Evolutionary conservation across 495 filamentous ascomycete genomes (phyloP), one percentile per base, ranked within the genome.

Genomic region (Penicillium steckii): DNA sequence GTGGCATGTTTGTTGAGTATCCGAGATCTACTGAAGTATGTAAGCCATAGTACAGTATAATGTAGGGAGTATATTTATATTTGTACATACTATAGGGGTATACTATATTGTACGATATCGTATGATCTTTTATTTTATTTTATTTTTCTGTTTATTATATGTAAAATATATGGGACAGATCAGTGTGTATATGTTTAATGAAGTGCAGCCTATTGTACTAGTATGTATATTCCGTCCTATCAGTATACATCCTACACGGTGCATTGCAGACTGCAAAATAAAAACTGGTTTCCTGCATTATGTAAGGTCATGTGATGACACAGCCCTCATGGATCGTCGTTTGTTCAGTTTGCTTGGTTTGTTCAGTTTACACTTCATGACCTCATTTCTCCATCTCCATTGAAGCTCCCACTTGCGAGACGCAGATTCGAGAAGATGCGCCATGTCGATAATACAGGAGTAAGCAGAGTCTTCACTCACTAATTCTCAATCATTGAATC

Each of bases 361-460:
- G 50, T 33, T 24, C 12, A 5, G n/a, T 52, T 51, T 40, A 8
- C 33, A 37, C 50, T 48, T n/a, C 15, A n/a, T 44, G n/a, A n/a
- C n/a, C n/a, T n/a, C n/a, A 61, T 61, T 55, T 56, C 59, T 57
- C 26, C 55, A 55, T 57, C 3, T 27, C 21, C n/a, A 15, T 23
- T 3, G 10, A 10, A 25, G 29, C 19, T 29, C 38, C 33, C 15
- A n/a, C 33, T 37, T 15, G 2, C 21, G 29, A 35, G 33, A 15
- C 7, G 33, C 18, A 7, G 10, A 6, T 15, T 15, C 33, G 33
- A 37, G 3, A 37, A 18, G 8, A 45, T 23, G 47, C 46, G 51
- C 67, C 60, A 64, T 54, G 57, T 54, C 60, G 43, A 53, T 62
- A 44, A 45, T 62, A 23, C 51, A 59, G 40, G 59, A 65, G 62